Evolutionary conservation across 441 rosid genomes (phyloP).

Genomic region (Hypseocharis bilobata): DNA sequence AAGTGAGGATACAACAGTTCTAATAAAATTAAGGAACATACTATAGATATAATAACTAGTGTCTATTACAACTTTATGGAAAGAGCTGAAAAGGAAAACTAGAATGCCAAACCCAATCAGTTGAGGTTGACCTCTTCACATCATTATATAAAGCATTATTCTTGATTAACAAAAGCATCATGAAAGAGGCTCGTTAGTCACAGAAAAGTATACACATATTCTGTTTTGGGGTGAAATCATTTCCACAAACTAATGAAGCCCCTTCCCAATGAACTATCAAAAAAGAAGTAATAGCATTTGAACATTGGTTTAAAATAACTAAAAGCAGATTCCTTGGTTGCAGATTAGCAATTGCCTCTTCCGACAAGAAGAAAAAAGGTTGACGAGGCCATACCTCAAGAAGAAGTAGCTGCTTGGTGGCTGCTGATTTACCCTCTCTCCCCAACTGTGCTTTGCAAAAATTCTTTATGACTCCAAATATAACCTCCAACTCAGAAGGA

Average conservation of each 20-base stretch:
- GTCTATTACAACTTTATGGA: background rate
- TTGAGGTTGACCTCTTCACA: background rate
- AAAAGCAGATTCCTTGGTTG: background rate
- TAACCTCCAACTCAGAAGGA: constrained; percentile 73
- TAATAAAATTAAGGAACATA: constrained; percentile 11
- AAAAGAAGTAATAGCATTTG: background rate
- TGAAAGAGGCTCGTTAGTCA: background rate
- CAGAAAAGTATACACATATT: background rate
- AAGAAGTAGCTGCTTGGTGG: constrained; percentile 60
- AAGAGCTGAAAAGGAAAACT: background rate
- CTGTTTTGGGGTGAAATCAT: background rate
- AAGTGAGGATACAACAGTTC: too few species aligned
- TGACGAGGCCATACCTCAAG: constrained; percentile 52
- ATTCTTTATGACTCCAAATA: constrained; percentile 72
- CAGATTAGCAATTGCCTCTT: constrained; percentile 1
- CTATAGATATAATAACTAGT: background rate
- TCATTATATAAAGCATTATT: background rate
- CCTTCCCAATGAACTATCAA: background rate
- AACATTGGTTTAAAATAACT: background rate
- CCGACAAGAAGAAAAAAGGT: constrained; percentile 11
- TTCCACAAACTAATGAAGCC: background rate
- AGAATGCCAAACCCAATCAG: background rate
- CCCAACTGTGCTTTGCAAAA: constrained; percentile 57
- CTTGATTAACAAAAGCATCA: background rate
- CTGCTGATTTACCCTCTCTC: constrained; percentile 44